Percentiles rank a stretch among this genome's conserved stretches.
These are phyloP conservation scores for Cercospora sp. DNA, from an alignment of 2,329 filamentous ascomycete genomes.

Conservation along the genomic window DNA sequence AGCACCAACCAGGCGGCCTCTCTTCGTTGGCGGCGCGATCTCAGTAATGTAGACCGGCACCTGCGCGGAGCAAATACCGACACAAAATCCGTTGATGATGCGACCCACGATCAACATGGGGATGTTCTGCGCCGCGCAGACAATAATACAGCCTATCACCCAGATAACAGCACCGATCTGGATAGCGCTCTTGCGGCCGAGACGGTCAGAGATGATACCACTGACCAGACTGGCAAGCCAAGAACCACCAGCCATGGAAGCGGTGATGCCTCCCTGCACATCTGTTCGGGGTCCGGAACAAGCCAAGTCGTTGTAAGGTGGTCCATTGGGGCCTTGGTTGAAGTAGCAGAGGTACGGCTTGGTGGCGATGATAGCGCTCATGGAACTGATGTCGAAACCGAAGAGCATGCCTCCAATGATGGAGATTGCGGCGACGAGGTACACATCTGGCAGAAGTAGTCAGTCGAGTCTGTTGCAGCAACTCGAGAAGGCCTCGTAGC, in stretches of 20 bases:
- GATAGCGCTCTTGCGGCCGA: constrained; percentile 57
- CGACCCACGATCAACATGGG: constrained; percentile 71
- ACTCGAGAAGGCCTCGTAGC: neutral
- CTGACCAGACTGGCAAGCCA: constrained; percentile 64
- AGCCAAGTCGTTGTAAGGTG: constrained; percentile 27
- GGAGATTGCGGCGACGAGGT: constrained; percentile 59
- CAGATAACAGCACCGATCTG: constrained; percentile 47
- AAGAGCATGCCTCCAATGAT: constrained; percentile 63
- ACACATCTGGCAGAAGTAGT: constrained; percentile 45
- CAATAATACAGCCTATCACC: constrained; percentile 62
- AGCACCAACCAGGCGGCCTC: constrained; percentile 67
- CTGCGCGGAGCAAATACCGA: constrained; percentile 71
- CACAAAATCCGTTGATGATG: constrained; percentile 68
- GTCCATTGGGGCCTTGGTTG: constrained; percentile 53
- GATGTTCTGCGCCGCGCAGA: constrained; percentile 64
- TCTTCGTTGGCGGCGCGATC: constrained; percentile 58
- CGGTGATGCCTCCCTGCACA: constrained; percentile 68
- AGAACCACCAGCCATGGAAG: constrained; percentile 70
- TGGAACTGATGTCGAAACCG: constrained; percentile 71
- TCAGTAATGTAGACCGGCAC: constrained; percentile 70
- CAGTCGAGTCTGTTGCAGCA: neutral
- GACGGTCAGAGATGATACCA: constrained; percentile 58
- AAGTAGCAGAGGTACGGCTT: constrained; percentile 72
- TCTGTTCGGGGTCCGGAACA: constrained; percentile 56
- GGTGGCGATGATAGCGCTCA: constrained; percentile 65